Base-by-base conservation (phyloP, 306 rosid species). In the Herpetospermum pedunculosum region DNA sequence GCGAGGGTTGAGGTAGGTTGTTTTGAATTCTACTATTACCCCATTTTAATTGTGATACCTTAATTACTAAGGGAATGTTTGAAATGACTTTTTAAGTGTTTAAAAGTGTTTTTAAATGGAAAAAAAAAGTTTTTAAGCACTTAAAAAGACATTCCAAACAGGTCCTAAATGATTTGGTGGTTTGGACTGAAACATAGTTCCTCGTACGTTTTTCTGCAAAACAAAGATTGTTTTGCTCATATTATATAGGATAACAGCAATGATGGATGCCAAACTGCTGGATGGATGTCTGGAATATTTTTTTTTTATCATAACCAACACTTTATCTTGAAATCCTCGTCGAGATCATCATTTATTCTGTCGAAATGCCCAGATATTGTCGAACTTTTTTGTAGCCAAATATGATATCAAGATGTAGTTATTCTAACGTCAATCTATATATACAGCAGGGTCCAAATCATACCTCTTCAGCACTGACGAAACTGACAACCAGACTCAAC, bases 401-500 rank as follows among this genome's bases (percentile, higher is more conserved):
- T 80, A 70, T 68, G 4, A 65, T 77, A 75, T 74, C 79, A 72
- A 68, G 41, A 72, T 47, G 62, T 3, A 26, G 30, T n/a, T 15
- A 21, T 76, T 79, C 60, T 77, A 41, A 19, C 48, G 15, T 16
- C 65, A 1, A 83, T 72, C 80, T 76, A 70, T 82, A 74, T 76
- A 80, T 80, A 47, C 76, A 62, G 58, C 92, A 90, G 98, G 96
- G 87, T 48, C 54, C 83, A 65, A 79, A 81, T 82, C 78, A 77
- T 14, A 74, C 89, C 6, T 12, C 84, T 82, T 84, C 89, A 76
- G 91, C 90, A 50, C 40, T 86, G 78, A 84, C 98, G 41, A 94
- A 94, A 85, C 78, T 91, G 87, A 88, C 96, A 16, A 83, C 86
- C 70, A 83, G 86, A 62, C 86, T 87, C 75, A 91, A 95, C 82